phyloP scores from a whole-genome alignment of 2,329 filamentous ascomycete species.

The Claviceps cyperi region DNA sequence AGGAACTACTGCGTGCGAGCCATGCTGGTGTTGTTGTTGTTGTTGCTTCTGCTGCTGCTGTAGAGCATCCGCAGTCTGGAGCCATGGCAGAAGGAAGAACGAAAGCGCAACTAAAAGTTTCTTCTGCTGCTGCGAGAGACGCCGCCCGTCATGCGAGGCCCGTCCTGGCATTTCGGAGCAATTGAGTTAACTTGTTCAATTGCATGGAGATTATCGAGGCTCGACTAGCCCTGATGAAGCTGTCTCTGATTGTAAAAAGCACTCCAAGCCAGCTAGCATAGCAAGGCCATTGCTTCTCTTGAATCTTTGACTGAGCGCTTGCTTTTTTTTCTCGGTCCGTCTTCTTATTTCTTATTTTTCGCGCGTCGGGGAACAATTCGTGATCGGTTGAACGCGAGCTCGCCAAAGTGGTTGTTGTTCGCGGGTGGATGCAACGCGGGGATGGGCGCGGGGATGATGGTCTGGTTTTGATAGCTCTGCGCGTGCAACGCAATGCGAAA shows the following conservation, averaged over 20 bases:
- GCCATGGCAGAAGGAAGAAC: conserved; percentile 41
- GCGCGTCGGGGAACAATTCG: neutral
- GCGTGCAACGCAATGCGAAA: neutral
- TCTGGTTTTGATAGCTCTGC: neutral
- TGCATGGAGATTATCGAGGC: conserved; percentile 3
- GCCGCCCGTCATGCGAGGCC: conserved; percentile 43
- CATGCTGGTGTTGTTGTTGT: conserved; percentile 7
- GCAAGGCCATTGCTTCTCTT: neutral
- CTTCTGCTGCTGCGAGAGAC: conserved; percentile 28
- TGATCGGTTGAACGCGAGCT: neutral
- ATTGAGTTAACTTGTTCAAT: neutral
- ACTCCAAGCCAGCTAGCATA: conserved; percentile 1
- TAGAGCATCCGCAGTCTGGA: conserved; percentile 45
- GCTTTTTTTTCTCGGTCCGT: neutral
- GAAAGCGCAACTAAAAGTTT: conserved; percentile 40
- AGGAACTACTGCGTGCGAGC: conserved; percentile 1
- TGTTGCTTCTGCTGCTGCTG: conserved; percentile 47
- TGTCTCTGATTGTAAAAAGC: conserved; percentile 1
- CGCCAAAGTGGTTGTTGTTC: neutral
- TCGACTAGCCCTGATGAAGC: neutral
- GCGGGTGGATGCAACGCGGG: neutral
- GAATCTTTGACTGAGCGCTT: neutral
- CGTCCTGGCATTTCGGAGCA: conserved; percentile 43
- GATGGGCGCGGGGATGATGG: neutral
- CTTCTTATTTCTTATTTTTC: neutral